phyloP scores from a whole-genome alignment of 768 basidiomycete genomes.

The Lentinula boryana region DNA sequence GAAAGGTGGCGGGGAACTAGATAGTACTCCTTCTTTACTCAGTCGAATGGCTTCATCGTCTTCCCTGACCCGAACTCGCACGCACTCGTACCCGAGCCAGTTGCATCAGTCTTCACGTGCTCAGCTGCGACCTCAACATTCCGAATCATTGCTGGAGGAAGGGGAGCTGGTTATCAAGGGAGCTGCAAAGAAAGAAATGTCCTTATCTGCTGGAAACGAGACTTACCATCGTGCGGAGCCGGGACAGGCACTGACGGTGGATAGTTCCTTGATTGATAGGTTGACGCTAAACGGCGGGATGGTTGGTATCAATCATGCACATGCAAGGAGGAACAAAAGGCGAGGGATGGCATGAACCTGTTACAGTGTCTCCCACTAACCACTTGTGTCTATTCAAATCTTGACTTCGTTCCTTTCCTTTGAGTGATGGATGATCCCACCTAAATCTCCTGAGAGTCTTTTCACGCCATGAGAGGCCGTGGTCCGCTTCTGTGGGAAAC shows the following conservation, averaged over 20 bases:
- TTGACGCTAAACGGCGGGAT: slow-evolving; percentile 15
- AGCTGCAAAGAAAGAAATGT: background rate
- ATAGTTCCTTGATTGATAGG: slow-evolving; percentile 29
- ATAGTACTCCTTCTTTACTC: slow-evolving; percentile 32
- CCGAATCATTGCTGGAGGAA: background rate
- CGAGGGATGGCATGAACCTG: slow-evolving; percentile 12
- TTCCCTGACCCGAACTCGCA: background rate
- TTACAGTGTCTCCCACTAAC: background rate
- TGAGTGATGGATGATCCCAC: too few species aligned
- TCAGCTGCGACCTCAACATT: background rate
- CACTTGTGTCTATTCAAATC: background rate
- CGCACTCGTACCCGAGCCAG: background rate
- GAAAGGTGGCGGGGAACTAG: slow-evolving; percentile 17
- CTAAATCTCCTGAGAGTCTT: background rate
- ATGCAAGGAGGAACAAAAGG: slow-evolving; percentile 19
- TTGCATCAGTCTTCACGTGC: slow-evolving; percentile 4
- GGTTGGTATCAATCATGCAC: slow-evolving; percentile 10
- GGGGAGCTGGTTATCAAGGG: slow-evolving; percentile 5
- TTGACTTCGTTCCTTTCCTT: background rate
- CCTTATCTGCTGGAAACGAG: background rate
- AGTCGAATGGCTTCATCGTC: slow-evolving; percentile 30
- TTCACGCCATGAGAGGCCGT: background rate
- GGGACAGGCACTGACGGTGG: background rate
- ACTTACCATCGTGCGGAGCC: background rate
- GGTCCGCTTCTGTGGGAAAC: background rate